Conservation (phyloP, 2,329 filamentous ascomycete genomes). For the Elsinoe arachidis region DNA sequence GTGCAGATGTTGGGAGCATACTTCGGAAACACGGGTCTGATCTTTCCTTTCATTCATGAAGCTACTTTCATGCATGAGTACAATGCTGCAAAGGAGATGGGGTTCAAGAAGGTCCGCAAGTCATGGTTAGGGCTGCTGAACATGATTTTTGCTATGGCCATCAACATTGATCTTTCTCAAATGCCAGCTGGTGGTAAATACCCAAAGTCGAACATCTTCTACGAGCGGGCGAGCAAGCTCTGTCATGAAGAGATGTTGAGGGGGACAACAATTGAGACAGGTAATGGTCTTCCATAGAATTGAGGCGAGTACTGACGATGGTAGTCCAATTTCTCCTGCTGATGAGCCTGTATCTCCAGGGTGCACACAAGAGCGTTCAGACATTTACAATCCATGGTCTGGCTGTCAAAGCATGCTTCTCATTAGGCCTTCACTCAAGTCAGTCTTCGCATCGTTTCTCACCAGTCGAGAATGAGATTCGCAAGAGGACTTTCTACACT, state of each 20-base stretch:
- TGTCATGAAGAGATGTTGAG: slow-evolving; percentile 36
- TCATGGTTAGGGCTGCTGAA: slow-evolving; percentile 46
- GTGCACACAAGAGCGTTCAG: slow-evolving; percentile 45
- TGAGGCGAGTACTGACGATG: not conserved
- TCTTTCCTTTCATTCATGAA: slow-evolving; percentile 36
- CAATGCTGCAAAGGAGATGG: slow-evolving; percentile 24
- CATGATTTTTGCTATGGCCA: slow-evolving; percentile 43
- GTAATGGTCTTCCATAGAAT: not conserved
- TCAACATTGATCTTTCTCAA: slow-evolving; percentile 27
- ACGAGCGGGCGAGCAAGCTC: slow-evolving; percentile 35
- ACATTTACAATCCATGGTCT: slow-evolving; percentile 49
- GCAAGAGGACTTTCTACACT: slow-evolving; percentile 43
- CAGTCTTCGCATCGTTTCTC: slow-evolving; percentile 16
- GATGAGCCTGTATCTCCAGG: slow-evolving; percentile 45
- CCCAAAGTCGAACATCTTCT: slow-evolving; percentile 39
- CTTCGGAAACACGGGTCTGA: slow-evolving; percentile 31
- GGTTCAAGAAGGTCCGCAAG: slow-evolving; percentile 32
- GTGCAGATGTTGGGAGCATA: slow-evolving; percentile 28
- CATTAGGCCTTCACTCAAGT: slow-evolving; percentile 44
- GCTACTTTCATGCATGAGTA: slow-evolving; percentile 30
- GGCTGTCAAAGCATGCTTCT: slow-evolving; percentile 42
- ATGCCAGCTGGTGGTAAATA: slow-evolving; percentile 30
- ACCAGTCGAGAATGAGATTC: slow-evolving; percentile 35
- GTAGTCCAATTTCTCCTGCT: slow-evolving; percentile 43
- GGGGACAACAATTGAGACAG: slow-evolving; percentile 37